Evolutionary conservation across 106 monocot genomes (phyloP).

Genomic region (Allium fistulosum): DNA sequence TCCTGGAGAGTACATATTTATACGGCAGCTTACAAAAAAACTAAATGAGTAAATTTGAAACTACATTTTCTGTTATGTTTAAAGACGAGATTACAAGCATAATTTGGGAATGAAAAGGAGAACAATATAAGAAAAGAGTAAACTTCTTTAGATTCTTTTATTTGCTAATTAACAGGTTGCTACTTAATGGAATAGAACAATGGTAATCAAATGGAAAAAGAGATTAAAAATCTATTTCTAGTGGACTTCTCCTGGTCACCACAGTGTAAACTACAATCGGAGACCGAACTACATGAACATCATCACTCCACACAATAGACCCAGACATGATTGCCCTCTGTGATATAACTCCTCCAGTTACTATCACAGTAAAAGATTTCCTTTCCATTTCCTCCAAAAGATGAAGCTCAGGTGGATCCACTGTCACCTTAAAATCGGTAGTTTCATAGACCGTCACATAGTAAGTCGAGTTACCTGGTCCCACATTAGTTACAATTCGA

Average conservation of each 20-base stretch:
- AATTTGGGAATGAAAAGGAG: no score
- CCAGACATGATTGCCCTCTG: neutral
- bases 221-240: neutral
- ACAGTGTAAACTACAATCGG: conserved; percentile 8
- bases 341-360: neutral
- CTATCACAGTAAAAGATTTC: conserved; percentile 19
- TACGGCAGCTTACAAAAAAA: no score
- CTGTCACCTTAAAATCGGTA: conserved; percentile 15
- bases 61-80: no score
- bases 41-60: no score
- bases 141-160: no score
- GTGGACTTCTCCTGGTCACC: neutral
- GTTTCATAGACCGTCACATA: conserved; percentile 13
- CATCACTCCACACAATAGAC: conserved; percentile 2
- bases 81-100: no score
- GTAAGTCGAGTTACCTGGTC: conserved; percentile 14
- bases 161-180: no score
- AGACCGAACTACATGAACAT: neutral
- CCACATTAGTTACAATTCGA: conserved; percentile 21
- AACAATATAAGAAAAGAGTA: no score
- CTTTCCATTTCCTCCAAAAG: conserved; percentile 15
- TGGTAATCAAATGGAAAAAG: no score
- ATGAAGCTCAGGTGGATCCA: conserved; percentile 19
- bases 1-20: no score
- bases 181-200: no score